phyloP scores from a whole-genome alignment of 2,329 filamentous ascomycete genomes.

The Penicillium sp. region DNA sequence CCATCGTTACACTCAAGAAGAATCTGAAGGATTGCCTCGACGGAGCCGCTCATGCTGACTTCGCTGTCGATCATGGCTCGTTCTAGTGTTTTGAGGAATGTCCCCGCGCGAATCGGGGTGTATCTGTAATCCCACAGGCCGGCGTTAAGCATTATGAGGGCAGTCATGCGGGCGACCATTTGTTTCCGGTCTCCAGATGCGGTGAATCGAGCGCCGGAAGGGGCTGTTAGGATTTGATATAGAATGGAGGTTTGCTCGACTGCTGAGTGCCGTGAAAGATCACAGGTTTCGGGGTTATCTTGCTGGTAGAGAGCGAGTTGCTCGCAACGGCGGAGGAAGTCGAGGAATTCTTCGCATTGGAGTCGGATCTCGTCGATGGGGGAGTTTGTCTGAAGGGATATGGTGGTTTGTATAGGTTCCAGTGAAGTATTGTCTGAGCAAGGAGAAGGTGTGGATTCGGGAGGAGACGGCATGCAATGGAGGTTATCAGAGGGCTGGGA shows the following conservation, averaged over 20 bases:
- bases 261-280: conserved; percentile 27
- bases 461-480: conserved; percentile 27
- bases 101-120: conserved; percentile 30
- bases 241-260: conserved; percentile 37
- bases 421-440: conserved; percentile 13
- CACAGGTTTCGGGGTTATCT: conserved; percentile 18
- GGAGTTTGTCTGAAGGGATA: conserved; percentile 5
- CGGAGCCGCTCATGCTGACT: conserved; percentile 40
- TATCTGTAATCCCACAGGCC: conserved; percentile 46
- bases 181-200: conserved; percentile 43
- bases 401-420: conserved; percentile 1
- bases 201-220: conserved; percentile 36
- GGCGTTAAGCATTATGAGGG: conserved; percentile 42
- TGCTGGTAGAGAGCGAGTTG: conserved; percentile 36
- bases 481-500: conserved; percentile 8
- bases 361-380: conserved; percentile 35
- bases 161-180: conserved; percentile 39
- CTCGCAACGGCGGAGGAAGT: conserved; percentile 42
- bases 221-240: conserved; percentile 36
- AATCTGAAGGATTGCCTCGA: conserved; percentile 44
- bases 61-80: conserved; percentile 38
- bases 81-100: conserved; percentile 38
- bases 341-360: conserved; percentile 43
- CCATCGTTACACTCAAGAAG: conserved; percentile 40
- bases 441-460: conserved; percentile 20